Evolutionary conservation across 2,329 filamentous ascomycete species (phyloP), one percentile per base, ranked within the genome.

Genomic region (Hymenoscyphus fraxineus): DNA sequence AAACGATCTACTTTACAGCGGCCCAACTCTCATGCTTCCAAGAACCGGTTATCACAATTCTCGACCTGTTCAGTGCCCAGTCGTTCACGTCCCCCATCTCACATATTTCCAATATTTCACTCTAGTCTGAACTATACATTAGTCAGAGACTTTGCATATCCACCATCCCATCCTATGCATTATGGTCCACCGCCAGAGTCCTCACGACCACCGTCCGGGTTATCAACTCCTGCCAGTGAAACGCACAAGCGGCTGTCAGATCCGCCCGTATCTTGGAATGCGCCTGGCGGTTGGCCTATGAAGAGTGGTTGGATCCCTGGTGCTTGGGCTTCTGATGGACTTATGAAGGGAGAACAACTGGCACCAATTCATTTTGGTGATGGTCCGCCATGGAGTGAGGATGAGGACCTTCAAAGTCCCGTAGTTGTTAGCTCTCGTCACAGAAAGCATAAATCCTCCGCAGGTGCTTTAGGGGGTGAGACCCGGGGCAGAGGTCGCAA

Each of bases 141-240:
- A 56, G 93, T 99, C 69, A 90, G 95, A 73, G 95, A 99, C 81
- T 99, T 98, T 79, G 95, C 95, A 70, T 99, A 98, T 76, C 87
- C 92, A 39, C 76, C 85, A 32, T 83, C 84, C 63, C 91, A 98
- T 77, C 93, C 92, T 55, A 83, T 97, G 77, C 95, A 98, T 80
- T 97, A 97, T 81, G 95, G 95, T 1, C 91, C 94, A n/a, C 88
- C 92, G 16, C 89, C 89, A 44, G 89, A 93, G 71, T 82, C 86
- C 32, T 88, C 86, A 60, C 79, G 82, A 61, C 86, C 87, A n/a
- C 82, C 87, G 9, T 96, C 93, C 0, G 89, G 88, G 64, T 83
- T 90, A 70, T 93, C 90, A n/a, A 97, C 93, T 0, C 93, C 94
- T 10, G 88, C 85, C 16, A 95, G 91, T 77, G 92, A 95, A 77